These are phyloP conservation scores for Podila clonocystis DNA, from an alignment of 192 early-diverging fungal species.

Conservation along the genomic window DNA sequence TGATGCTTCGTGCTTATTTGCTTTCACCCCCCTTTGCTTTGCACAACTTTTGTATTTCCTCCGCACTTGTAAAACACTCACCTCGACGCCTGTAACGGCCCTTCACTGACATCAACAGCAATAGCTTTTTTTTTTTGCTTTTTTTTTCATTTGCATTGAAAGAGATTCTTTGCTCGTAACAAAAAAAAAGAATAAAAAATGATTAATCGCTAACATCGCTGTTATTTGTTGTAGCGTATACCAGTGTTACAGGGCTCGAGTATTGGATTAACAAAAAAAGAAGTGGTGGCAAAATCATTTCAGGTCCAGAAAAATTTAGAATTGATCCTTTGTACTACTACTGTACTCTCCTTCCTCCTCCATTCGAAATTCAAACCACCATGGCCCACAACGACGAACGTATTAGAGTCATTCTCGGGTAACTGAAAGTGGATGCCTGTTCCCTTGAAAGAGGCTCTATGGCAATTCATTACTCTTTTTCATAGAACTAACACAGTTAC, in stretches of 20 bases:
- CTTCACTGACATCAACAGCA: background rate
- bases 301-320: too few relatives aligned
- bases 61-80: too few relatives aligned
- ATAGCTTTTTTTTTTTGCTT: background rate
- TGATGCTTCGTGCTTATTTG: too few relatives aligned
- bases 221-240: too few relatives aligned
- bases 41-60: too few relatives aligned
- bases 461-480: background rate
- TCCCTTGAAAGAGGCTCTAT: background rate
- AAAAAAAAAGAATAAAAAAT: too few relatives aligned
- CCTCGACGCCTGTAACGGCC: background rate
- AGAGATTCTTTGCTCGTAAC: background rate
- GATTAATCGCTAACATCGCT: too few relatives aligned
- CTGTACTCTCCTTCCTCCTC: background rate
- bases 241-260: too few relatives aligned
- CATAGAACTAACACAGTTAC: background rate
- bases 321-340: too few relatives aligned
- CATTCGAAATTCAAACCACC: background rate
- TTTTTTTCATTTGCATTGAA: background rate
- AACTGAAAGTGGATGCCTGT: background rate
- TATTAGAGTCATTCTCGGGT: constrained; percentile 46
- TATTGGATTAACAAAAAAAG: too few relatives aligned
- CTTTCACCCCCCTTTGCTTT: too few relatives aligned
- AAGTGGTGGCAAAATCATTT: too few relatives aligned
- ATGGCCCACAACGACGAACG: background rate